Conservation (phyloP, 2,329 filamentous ascomycete species). For the Aspergillus sp. region DNA sequence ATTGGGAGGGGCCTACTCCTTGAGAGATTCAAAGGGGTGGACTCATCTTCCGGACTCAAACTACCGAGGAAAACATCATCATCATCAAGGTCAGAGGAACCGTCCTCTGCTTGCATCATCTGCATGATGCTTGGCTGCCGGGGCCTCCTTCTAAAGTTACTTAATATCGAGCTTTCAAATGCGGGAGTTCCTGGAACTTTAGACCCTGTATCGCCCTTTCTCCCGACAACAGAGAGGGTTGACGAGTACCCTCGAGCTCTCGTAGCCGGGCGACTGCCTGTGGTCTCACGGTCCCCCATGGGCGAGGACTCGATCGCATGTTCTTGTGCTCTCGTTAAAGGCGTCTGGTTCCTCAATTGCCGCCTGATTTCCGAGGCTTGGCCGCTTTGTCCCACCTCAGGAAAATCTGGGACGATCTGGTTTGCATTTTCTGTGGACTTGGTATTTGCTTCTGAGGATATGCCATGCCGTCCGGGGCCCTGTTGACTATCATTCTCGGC, state of each 20-base stretch:
- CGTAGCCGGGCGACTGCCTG: constrained; percentile 38
- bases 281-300: constrained; percentile 31
- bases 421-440: constrained; percentile 1
- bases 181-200: constrained; percentile 43
- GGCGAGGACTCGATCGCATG: constrained; percentile 40
- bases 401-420: constrained; percentile 5
- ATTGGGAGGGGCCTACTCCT: constrained; percentile 35
- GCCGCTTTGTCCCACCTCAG: constrained; percentile 10
- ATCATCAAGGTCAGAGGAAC: constrained; percentile 38
- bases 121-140: constrained; percentile 49
- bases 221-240: constrained; percentile 40
- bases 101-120: constrained; percentile 46
- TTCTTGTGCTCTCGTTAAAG: constrained; percentile 33
- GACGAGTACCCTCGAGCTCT: constrained; percentile 44
- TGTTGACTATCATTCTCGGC: constrained; percentile 8
- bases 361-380: constrained; percentile 22
- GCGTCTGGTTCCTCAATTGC: constrained; percentile 33
- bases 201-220: constrained; percentile 38
- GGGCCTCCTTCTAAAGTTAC: constrained; percentile 46
- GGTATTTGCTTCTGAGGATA: constrained; percentile 1
- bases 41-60: constrained; percentile 48
- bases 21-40: constrained; percentile 44
- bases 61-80: constrained; percentile 48
- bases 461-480: neutral
- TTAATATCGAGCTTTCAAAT: constrained; percentile 46